Evolutionary conservation across 164 flowering plant species (phyloP).

Genomic region (Tetrastigma voinierianum): DNA sequence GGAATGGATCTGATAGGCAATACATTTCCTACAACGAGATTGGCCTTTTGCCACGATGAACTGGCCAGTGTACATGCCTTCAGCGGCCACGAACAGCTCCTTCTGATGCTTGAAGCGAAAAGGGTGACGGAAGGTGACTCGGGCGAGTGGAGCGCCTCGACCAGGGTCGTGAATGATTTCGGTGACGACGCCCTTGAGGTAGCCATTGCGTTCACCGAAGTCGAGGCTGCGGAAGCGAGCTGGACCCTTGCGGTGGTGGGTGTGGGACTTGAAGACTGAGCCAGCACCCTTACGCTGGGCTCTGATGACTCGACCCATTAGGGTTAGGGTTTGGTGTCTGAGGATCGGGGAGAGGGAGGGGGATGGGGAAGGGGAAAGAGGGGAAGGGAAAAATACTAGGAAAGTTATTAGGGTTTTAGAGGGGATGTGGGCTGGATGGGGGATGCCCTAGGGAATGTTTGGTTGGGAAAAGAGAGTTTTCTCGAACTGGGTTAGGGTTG

Average conservation of each 20-base stretch:
- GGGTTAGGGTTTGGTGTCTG: no score
- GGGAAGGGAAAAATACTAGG: no score
- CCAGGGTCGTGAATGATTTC: constrained; percentile 62
- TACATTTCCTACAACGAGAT: constrained; percentile 52
- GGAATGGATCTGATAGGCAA: constrained; percentile 55
- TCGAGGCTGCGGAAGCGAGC: constrained; percentile 57
- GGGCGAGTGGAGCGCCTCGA: constrained; percentile 59
- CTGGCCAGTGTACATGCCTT: constrained; percentile 63
- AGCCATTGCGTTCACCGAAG: constrained; percentile 62
- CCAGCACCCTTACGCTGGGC: constrained; percentile 51
- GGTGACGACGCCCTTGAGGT: constrained; percentile 50
- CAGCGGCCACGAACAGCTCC: constrained; percentile 65
- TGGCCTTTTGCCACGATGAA: constrained; percentile 59
- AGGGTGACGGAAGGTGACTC: constrained; percentile 55
- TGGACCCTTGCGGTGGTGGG: constrained; percentile 64
- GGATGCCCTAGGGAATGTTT: no score
- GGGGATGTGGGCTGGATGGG: no score
- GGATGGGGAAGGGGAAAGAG: no score
- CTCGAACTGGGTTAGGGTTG: no score
- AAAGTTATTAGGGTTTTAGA: no score
- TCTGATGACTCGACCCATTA: constrained; percentile 42
- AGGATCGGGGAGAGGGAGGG: no score
- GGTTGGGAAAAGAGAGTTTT: no score
- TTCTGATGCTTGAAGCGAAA: constrained; percentile 62
- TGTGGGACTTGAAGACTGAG: constrained; percentile 45